phyloP scores from a whole-genome alignment of 495 filamentous ascomycete species.

The Pseudoneurospora amorphoporcata region DNA sequence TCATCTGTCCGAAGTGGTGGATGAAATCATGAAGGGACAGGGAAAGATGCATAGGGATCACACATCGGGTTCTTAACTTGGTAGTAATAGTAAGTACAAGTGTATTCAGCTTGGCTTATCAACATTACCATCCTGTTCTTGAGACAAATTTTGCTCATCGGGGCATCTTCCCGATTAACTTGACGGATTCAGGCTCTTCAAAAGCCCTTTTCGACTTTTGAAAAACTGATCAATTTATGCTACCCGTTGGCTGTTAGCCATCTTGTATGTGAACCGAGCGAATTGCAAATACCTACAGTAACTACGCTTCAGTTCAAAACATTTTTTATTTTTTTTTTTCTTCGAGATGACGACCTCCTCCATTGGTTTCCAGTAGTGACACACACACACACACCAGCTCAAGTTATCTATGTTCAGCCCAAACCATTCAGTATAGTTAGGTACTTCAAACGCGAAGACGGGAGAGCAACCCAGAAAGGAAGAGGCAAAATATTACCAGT shows the following conservation, averaged over 20 bases:
- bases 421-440: neutral
- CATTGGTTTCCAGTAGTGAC: neutral
- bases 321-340: neutral
- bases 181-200: neutral
- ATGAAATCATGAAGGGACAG: neutral
- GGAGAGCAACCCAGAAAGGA: neutral
- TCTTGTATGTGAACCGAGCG: neutral
- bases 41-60: neutral
- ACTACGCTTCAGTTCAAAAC: neutral
- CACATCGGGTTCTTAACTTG: neutral
- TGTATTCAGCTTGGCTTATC: neutral
- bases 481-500: neutral
- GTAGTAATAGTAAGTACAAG: neutral
- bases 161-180: neutral
- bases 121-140: neutral
- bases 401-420: neutral
- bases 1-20: neutral
- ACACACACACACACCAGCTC: neutral
- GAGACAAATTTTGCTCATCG: neutral
- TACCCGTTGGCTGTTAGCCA: neutral
- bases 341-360: neutral
- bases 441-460: neutral
- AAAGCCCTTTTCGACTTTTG: neutral
- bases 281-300: neutral
- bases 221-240: neutral